Percentiles rank a stretch among this genome's conserved stretches.
Conservation (phyloP, 1,284 basidiomycete genomes). For the Sphaerobolus stellatus region DNA sequence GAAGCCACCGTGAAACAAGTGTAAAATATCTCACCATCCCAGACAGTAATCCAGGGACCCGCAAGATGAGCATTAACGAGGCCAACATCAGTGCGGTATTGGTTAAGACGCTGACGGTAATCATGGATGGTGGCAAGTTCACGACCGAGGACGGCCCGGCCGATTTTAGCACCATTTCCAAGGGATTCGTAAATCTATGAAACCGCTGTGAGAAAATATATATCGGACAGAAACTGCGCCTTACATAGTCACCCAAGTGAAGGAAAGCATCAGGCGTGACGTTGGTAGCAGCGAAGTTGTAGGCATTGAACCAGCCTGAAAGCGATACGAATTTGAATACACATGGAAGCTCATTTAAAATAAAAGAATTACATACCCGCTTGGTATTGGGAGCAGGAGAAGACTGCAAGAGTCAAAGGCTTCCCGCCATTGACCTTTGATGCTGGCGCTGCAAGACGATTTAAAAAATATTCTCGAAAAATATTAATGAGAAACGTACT, state of each 20-base stretch:
- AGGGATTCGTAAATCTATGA: conserved; percentile 53
- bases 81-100: conserved; percentile 57
- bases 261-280: conserved; percentile 58
- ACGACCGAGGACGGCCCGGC: conserved; percentile 47
- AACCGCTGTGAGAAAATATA: neutral
- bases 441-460: conserved; percentile 41
- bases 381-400: conserved; percentile 60
- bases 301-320: conserved; percentile 68
- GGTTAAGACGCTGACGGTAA: conserved; percentile 59
- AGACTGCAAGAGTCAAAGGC: conserved; percentile 54
- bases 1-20: neutral
- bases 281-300: conserved; percentile 58
- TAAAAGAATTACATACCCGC: conserved; percentile 37
- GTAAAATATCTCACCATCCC: conserved; percentile 35
- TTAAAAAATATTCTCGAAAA: neutral
- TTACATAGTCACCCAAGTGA: conserved; percentile 66
- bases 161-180: conserved; percentile 47
- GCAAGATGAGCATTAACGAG: conserved; percentile 50
- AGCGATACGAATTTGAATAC: conserved; percentile 7
- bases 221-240: conserved; percentile 15
- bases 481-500: conserved; percentile 38
- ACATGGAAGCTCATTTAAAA: neutral
- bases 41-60: conserved; percentile 60
- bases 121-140: conserved; percentile 63
- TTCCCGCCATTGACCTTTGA: conserved; percentile 55